Conservation (phyloP, 1,284 basidiomycete genomes). For the Cryptococcus hybrid region DNA sequence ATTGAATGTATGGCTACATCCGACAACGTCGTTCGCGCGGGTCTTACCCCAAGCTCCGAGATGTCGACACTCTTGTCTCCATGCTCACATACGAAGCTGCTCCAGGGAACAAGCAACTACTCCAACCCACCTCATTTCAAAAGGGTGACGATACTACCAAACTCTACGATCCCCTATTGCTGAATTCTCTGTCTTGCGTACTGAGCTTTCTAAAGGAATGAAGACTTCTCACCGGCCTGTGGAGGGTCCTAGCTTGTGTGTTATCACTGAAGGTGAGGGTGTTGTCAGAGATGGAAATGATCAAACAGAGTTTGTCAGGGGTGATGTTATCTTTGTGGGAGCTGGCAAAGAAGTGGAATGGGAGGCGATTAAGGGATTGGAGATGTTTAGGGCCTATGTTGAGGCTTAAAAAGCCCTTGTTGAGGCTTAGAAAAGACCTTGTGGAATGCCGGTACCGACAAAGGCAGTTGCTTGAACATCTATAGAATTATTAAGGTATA, state of each 20-base stretch:
- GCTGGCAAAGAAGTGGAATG: conserved; percentile 64
- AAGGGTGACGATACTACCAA: conserved; percentile 22
- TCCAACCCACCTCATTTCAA: conserved; percentile 60
- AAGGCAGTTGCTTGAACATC: no score
- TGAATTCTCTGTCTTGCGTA: conserved; percentile 84
- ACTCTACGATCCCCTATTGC: conserved; percentile 94
- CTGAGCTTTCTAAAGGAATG: conserved; percentile 53
- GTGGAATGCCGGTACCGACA: no score
- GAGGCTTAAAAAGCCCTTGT: conserved; percentile 35
- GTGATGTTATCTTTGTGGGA: conserved; percentile 83
- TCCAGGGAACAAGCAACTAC: conserved; percentile 65
- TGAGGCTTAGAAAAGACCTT: no score
- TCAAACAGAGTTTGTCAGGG: conserved; percentile 59
- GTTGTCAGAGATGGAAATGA: conserved; percentile 40
- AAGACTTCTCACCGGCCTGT: conserved; percentile 57
- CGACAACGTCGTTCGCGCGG: conserved; percentile 98
- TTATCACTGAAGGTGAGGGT: conserved; percentile 72
- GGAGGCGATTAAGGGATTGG: conserved; percentile 51
- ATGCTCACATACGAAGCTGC: conserved; percentile 84
- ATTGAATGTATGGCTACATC: conserved; percentile 98
- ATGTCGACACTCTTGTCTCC: conserved; percentile 82
- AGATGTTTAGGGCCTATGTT: conserved; percentile 75
- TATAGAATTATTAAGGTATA: no score
- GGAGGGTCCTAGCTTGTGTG: conserved; percentile 78
- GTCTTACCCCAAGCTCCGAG: conserved; percentile 92